Conservation (phyloP, 2,329 filamentous ascomycete species). For the Paecilomyces fulvus region DNA sequence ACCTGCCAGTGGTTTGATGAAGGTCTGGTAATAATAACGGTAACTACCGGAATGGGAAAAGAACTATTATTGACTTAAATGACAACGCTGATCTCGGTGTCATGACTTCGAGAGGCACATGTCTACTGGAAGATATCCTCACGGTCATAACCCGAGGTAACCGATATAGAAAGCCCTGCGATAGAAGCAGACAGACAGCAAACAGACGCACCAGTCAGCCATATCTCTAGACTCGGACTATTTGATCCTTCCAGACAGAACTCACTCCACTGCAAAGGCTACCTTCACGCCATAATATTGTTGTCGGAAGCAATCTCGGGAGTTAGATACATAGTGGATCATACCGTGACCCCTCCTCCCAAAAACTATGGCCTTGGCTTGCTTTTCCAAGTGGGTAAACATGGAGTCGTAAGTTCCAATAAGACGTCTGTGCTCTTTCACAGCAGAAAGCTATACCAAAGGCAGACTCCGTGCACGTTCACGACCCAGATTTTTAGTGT, state of each 20-base stretch:
- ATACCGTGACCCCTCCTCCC: background rate
- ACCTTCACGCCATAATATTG: background rate
- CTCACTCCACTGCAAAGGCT: background rate
- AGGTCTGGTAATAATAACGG: background rate
- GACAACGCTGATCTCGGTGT: background rate
- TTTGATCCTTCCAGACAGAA: background rate
- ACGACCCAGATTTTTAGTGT: background rate
- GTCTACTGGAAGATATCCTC: background rate
- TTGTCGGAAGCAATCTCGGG: background rate
- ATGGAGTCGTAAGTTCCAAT: background rate
- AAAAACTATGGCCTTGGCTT: background rate
- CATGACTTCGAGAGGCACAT: background rate
- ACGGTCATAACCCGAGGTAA: background rate
- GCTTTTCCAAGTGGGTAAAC: background rate
- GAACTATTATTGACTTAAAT: too few species aligned
- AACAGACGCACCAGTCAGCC: background rate
- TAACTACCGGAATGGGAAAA: background rate
- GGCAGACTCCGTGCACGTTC: background rate
- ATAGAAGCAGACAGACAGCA: background rate
- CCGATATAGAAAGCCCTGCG: background rate
- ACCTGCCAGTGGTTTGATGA: too few species aligned
- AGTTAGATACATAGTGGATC: background rate
- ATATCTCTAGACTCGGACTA: background rate
- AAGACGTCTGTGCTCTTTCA: background rate
- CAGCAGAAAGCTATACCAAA: background rate